Evolutionary conservation across 768 basidiomycete species (phyloP), one percentile per base, ranked within the genome.

Genomic region (Pulveroboletus ravenelii): DNA sequence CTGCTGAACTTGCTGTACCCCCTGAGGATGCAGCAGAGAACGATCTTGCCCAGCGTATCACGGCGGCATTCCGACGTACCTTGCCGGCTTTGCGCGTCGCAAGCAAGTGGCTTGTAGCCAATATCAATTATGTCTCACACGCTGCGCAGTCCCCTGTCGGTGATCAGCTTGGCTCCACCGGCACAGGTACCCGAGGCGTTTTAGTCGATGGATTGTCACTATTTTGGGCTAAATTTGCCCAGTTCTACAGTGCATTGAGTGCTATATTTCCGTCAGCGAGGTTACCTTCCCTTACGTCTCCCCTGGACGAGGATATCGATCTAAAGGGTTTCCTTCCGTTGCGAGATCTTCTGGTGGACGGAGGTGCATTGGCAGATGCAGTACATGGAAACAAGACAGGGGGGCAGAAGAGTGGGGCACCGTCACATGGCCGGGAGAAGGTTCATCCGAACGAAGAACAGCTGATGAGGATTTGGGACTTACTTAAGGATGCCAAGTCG

Each of bases 391-490:
- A 59, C 41, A 64, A 62, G 7, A 56, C 51, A 25, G 57, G 58
- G 37, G 58, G 56, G 25, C 60, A 53, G 25, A 61, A 27, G 58
- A 71, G 51, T 60, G 64, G 40, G 47, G 58, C 30, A 15, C 36
- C 38, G n/a, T 36, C 56, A 56, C 51, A 72, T 67, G 58, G 70
- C 48, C 54, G 59, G 45, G 68, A 78, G 54, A 76, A 74, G 32
- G 79, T 80, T 1, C 86, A 98, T 71, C 96, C 96, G 8, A 98
- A 99, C 59, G 93, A 89, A 51, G 93, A 95, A 72, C 89, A 94
- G 59, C 70, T 99, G 38, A 94, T 97, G 91, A 78, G 96, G 56
- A 88, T 99, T 51, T 77, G 81, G 41, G 95, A 96, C 69, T 71
- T 96, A 37, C 72, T 93, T 41, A 70, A 76, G 13, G 92, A 96